phyloP scores from a whole-genome alignment of 192 early-diverging fungal genomes.

The Gonapodya prolifera region DNA sequence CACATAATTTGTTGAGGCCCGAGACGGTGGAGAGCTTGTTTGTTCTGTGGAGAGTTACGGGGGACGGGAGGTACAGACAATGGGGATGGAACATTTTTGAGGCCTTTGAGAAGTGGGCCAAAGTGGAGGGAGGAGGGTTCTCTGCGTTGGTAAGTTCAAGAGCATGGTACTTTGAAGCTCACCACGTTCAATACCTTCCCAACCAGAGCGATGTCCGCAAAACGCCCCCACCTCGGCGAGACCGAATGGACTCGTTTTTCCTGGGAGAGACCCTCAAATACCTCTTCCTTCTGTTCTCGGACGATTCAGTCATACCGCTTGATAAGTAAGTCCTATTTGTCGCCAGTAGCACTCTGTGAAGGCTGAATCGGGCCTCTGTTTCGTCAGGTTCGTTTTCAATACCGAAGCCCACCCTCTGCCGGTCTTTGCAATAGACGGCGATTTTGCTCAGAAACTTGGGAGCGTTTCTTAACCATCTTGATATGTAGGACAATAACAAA shows the following conservation, averaged over 20 bases:
- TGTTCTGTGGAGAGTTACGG: slow-evolving; percentile 73
- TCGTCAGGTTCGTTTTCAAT: too few species aligned
- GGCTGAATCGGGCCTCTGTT: too few species aligned
- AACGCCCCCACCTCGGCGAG: slow-evolving; percentile 25
- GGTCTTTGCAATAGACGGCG: slow-evolving; percentile 23
- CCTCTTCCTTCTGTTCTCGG: slow-evolving; percentile 74
- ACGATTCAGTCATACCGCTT: slow-evolving; percentile 49
- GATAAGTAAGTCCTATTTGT: slow-evolving; percentile 78
- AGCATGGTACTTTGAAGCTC: not conserved
- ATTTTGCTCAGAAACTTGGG: not conserved
- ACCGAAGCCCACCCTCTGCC: slow-evolving; percentile 89
- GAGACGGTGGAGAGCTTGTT: slow-evolving; percentile 87
- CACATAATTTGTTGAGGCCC: slow-evolving; percentile 71
- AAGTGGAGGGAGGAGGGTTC: slow-evolving; percentile 46
- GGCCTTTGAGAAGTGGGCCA: slow-evolving; percentile 66
- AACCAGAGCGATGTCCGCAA: slow-evolving; percentile 40
- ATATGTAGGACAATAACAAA: too few species aligned
- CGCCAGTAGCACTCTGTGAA: too few species aligned
- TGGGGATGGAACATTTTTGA: slow-evolving; percentile 75
- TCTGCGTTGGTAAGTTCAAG: slow-evolving; percentile 28
- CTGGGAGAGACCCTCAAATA: slow-evolving; percentile 90
- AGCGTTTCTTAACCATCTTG: too few species aligned
- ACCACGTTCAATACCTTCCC: not conserved
- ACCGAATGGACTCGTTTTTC: slow-evolving; percentile 79
- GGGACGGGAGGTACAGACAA: slow-evolving; percentile 64